phyloP scores from a whole-genome alignment of 192 early-diverging fungal species.

The Linnemannia exigua region DNA sequence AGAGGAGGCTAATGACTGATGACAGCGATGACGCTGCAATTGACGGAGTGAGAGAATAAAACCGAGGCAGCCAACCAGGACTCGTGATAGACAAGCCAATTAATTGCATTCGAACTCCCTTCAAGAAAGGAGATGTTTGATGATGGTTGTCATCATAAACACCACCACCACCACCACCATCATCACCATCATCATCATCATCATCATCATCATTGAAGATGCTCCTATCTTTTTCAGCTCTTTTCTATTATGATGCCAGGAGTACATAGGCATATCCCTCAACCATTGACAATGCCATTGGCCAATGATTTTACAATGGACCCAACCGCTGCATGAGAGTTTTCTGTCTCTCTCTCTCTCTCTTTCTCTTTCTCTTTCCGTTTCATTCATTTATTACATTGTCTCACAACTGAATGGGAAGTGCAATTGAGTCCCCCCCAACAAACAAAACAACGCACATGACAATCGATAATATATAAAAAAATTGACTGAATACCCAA shows the following conservation, averaged over 20 bases:
- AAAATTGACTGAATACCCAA: not conserved
- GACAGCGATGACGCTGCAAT: conserved; percentile 1
- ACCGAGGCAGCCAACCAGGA: not conserved
- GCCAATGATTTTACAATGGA: not conserved
- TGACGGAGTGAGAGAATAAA: not conserved
- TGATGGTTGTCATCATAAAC: not conserved
- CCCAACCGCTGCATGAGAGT: not conserved
- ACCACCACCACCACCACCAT: not conserved
- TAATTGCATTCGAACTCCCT: not conserved
- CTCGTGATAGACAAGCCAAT: not conserved
- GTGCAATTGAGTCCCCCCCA: not conserved
- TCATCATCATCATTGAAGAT: too few relatives aligned
- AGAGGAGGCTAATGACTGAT: not conserved
- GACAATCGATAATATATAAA: not conserved
- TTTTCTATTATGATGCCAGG: not conserved
- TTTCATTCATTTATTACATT: not conserved
- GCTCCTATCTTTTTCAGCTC: not conserved
- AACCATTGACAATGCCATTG: not conserved
- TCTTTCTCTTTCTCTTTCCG: not conserved
- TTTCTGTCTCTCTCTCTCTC: not conserved
- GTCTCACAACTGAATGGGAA: not conserved
- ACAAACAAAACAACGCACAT: not conserved
- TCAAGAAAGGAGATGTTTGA: not conserved
- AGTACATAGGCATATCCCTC: not conserved
- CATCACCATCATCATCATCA: not conserved